phyloP scores from a whole-genome alignment of 2,329 filamentous ascomycete species.

The Paraconiothyrium brasiliense region DNA sequence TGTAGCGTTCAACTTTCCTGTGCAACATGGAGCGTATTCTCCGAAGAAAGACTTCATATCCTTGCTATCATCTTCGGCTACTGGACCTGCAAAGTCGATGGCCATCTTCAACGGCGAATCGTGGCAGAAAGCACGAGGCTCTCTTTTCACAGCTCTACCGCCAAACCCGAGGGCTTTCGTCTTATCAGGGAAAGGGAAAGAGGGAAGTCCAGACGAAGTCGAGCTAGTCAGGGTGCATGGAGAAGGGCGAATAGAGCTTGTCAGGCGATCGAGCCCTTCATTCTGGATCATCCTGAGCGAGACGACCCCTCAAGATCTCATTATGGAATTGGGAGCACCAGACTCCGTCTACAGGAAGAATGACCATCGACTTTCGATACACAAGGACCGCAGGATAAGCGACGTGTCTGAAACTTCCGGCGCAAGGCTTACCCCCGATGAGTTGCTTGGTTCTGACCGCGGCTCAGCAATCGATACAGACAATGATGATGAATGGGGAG shows the following conservation, averaged over 20 bases:
- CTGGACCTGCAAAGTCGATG: conserved; percentile 82
- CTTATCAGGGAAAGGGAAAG: conserved; percentile 74
- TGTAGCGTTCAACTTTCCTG: conserved; percentile 88
- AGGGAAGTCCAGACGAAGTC: conserved; percentile 87
- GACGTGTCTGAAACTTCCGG: conserved; percentile 48
- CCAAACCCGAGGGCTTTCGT: conserved; percentile 77
- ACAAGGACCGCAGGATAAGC: conserved; percentile 57
- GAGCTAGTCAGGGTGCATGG: conserved; percentile 82
- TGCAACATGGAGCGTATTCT: conserved; percentile 78
- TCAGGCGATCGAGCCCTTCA: conserved; percentile 72
- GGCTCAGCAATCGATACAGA: conserved; percentile 46
- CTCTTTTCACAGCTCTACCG: conserved; percentile 78
- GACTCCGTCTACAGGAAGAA: conserved; percentile 94
- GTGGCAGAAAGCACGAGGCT: conserved; percentile 83
- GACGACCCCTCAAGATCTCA: conserved; percentile 89
- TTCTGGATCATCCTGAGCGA: conserved; percentile 81
- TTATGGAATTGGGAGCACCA: conserved; percentile 89
- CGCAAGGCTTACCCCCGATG: conserved; percentile 39
- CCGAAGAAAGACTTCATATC: conserved; percentile 83
- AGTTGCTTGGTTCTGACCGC: conserved; percentile 42
- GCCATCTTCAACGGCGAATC: conserved; percentile 90
- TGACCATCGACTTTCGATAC: conserved; percentile 87
- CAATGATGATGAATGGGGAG: conserved; percentile 58
- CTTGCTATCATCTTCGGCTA: conserved; percentile 80
- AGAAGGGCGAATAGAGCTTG: conserved; percentile 79